Evolutionary conservation across 305 asterid species (phyloP).

Genomic region (Fraxinus latifolia): DNA sequence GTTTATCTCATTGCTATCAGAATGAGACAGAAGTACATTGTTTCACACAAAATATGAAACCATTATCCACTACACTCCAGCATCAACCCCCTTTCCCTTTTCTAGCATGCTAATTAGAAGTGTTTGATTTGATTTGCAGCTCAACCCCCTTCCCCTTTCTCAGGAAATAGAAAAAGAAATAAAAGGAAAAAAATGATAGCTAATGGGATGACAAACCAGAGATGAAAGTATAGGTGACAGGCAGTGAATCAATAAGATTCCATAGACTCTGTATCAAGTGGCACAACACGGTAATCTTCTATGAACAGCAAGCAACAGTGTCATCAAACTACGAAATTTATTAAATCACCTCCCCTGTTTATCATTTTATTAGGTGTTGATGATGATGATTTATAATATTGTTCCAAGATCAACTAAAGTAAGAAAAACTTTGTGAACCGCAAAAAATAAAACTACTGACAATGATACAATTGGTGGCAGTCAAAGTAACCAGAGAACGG

Average conservation of each 20-base stretch:
- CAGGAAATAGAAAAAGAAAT: not conserved
- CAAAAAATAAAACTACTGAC: not conserved
- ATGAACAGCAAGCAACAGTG: not conserved
- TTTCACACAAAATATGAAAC: not conserved
- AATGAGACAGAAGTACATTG: not conserved
- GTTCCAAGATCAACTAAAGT: not conserved
- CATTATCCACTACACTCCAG: not conserved
- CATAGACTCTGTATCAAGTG: not conserved
- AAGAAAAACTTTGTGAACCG: not conserved
- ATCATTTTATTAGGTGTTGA: not conserved
- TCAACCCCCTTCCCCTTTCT: not conserved
- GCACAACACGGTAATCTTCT: not conserved
- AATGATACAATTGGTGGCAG: not conserved
- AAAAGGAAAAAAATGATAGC: not conserved
- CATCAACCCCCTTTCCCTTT: not conserved
- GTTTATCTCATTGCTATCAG: not conserved
- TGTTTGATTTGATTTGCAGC: not conserved
- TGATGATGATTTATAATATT: not conserved
- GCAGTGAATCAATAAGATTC: not conserved
- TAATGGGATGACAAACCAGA: not conserved
- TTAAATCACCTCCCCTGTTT: not conserved
- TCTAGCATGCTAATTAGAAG: not conserved
- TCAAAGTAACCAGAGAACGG: not conserved
- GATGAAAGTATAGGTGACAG: not conserved
- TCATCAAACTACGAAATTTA: not conserved